Percentiles rank a stretch among this genome's conserved stretches.
Conservation (phyloP, 139 green algal species). For the Chlorella sorokiniana region DNA sequence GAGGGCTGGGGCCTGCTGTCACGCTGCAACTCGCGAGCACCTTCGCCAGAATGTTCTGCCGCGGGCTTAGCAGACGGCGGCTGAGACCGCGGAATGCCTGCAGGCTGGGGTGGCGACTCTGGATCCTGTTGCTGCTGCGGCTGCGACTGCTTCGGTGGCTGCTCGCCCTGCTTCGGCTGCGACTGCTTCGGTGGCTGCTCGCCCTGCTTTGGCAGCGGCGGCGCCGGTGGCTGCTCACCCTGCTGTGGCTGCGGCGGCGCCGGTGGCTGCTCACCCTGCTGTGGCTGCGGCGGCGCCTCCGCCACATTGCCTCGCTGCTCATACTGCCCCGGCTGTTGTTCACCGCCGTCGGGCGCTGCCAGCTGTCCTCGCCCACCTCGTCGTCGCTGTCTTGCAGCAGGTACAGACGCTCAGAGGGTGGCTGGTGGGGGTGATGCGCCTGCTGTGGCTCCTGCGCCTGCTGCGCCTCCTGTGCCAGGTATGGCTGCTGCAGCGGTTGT, state of each 20-base stretch:
- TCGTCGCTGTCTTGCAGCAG: constrained; percentile 15
- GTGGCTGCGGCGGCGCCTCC: too few species aligned
- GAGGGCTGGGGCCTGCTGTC: too few species aligned
- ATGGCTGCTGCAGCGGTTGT: not conserved
- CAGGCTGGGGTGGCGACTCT: not conserved
- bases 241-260: not conserved
- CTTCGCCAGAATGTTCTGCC: not conserved
- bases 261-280: too few species aligned
- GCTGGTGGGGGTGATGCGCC: not conserved
- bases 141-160: not conserved
- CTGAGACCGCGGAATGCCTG: too few species aligned
- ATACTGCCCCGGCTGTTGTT: too few species aligned
- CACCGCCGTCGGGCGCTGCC: too few species aligned
- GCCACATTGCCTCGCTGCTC: too few species aligned
- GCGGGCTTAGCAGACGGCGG: not conserved
- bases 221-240: not conserved
- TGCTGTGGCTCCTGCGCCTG: not conserved
- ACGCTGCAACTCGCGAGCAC: too few species aligned
- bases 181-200: not conserved
- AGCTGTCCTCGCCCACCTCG: not conserved
- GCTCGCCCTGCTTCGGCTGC: not conserved
- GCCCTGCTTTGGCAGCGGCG: not conserved
- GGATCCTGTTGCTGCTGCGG: not conserved
- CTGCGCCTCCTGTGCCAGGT: not conserved
- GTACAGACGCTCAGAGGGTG: not conserved